phyloP scores from a whole-genome alignment of 164 flowering plant genomes.

The Liquidambar formosana region DNA sequence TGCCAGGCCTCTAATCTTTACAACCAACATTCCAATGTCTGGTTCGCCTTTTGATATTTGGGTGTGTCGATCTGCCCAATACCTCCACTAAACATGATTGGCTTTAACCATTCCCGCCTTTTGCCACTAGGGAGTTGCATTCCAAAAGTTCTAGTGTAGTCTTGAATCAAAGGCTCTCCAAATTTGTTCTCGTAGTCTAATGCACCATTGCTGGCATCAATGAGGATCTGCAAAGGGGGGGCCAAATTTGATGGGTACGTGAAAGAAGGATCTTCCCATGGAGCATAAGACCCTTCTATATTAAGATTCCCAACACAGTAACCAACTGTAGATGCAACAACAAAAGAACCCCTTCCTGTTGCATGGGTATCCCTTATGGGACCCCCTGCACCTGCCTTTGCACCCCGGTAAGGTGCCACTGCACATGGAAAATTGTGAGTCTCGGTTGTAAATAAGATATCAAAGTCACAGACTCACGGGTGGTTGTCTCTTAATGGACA shows the following conservation, averaged over 20 bases:
- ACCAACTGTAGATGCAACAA: constrained; percentile 91
- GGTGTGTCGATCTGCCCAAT: constrained; percentile 90
- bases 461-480: constrained; percentile 66
- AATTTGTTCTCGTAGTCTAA: constrained; percentile 96
- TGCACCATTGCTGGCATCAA: constrained; percentile 96
- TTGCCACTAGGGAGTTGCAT: constrained; percentile 91
- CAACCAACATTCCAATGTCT: constrained; percentile 91
- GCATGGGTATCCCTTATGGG: constrained; percentile 98
- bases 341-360: constrained; percentile 90
- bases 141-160: constrained; percentile 88
- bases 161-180: constrained; percentile 96
- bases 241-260: constrained; percentile 84
- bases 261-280: constrained; percentile 89
- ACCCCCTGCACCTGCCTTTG: constrained; percentile 97
- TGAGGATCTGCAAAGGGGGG: constrained; percentile 80
- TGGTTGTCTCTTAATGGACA: constrained; percentile 42
- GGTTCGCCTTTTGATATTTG: constrained; percentile 90
- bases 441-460: constrained; percentile 92
- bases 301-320: constrained; percentile 90
- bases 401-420: constrained; percentile 97
- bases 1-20: constrained; percentile 96
- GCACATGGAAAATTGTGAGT: constrained; percentile 99
- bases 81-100: constrained; percentile 95
- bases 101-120: constrained; percentile 93
- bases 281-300: constrained; percentile 87